Evolutionary conservation across 805 yeast species (phyloP), one percentile per base, ranked within the genome.

Genomic region (Wickerhamomyces silvicola): DNA sequence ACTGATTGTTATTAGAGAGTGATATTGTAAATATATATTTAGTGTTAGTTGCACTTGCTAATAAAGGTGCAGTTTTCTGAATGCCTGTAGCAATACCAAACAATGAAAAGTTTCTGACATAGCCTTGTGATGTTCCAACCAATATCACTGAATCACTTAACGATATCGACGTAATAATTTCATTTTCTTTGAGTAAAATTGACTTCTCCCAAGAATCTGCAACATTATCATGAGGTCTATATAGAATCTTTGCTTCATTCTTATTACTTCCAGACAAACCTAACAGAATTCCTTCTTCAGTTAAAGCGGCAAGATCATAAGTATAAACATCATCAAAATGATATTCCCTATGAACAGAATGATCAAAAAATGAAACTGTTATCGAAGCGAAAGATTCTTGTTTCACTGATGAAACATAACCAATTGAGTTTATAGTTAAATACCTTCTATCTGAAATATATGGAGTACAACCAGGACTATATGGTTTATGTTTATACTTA

Each of bases 381-480:
- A 90, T 66, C 24, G 88, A 77, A 37, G 77, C 72, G 43, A 75
- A 71, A 2, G 60, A 62, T 18, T 63, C 64, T 15, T 70, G 77
- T 39, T 72, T 69, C 10, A 84, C 92, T 1, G 86, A 66, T 75
- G 94, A 82, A 0, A 78, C 81, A 51, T 84, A 83, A 0, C 97
- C 98, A 18, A 77, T 61, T 8, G 80, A 65, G 45, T 84, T 84
- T 69, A 88, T 84, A 14, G 86, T 75, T 24, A 90, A 58, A 47
- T 86, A 88, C 33, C 95, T 66, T 56, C 90, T 72, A 32, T 75
- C 72, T 4, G 61, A 64, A 31, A 62, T 59, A 20, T 88, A 87
- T 0, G 95, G 95, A 0, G 97, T 90, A 6, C 81, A 73, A 2
- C 97, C 97, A 1, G 85, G 82, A 4, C 94, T 85, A 45, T 77